These are phyloP conservation scores for Cytospora paraplurivora DNA, from an alignment of 2,329 filamentous ascomycete species.

Conservation along the genomic window DNA sequence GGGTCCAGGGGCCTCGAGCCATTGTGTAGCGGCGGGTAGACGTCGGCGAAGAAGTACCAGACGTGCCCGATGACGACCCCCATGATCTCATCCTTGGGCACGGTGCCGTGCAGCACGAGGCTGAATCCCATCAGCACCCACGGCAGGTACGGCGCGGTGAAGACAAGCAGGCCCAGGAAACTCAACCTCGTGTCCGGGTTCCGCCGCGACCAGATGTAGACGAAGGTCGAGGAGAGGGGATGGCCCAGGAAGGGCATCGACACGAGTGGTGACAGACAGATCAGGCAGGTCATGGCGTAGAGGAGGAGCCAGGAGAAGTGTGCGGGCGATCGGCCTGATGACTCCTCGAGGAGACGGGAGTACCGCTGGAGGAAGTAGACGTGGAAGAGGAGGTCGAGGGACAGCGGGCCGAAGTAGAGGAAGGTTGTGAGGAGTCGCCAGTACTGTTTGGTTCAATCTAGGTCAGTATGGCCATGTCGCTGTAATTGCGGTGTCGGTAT, in stretches of 20 bases:
- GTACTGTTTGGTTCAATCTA: constrained; percentile 60
- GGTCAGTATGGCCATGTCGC: constrained; percentile 4
- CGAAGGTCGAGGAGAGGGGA: constrained; percentile 85
- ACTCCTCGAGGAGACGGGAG: constrained; percentile 91
- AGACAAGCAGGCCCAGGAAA: constrained; percentile 85
- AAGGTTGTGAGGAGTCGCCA: constrained; percentile 97
- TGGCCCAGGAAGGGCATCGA: constrained; percentile 95
- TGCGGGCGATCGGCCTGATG: constrained; percentile 85
- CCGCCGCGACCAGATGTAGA: constrained; percentile 96
- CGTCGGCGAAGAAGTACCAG: constrained; percentile 98
- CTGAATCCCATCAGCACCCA: constrained; percentile 96
- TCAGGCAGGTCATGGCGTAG: constrained; percentile 78
- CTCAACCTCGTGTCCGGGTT: constrained; percentile 91
- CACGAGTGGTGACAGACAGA: constrained; percentile 81
- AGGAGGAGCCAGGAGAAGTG: constrained; percentile 94
- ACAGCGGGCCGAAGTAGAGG: constrained; percentile 94
- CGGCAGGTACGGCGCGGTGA: constrained; percentile 90
- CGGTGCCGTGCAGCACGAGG: constrained; percentile 81
- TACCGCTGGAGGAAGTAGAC: constrained; percentile 98
- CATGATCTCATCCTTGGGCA: constrained; percentile 95
- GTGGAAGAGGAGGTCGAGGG: constrained; percentile 92
- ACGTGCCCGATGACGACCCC: constrained; percentile 93
- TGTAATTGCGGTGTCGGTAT: constrained; percentile 15
- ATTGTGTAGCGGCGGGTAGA: constrained; percentile 88
- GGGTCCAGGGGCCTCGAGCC: constrained; percentile 86